Evolutionary conservation across 495 filamentous ascomycete genomes (phyloP), one percentile per base, ranked within the genome.

Genomic region (Aspergillus campestris): DNA sequence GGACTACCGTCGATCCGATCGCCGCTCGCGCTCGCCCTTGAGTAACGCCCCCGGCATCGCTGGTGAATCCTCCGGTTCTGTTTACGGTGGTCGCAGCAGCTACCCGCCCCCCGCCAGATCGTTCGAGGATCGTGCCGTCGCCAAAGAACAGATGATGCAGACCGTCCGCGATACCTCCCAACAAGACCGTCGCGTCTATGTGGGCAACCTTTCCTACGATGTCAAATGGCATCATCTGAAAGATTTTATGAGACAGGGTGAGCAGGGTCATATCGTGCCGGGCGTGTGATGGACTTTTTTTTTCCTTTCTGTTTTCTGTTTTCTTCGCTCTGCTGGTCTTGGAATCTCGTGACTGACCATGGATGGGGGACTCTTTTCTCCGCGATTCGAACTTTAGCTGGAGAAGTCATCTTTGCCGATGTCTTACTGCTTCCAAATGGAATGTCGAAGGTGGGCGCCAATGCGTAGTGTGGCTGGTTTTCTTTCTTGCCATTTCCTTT

Each of bases 401-500:
- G 92, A 79, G 92, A 97, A 66, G 94, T 97, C 72, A 82, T 97
- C 74, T 98, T 94, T 73, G 92, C 92, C 81, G 92, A 98, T 80
- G 91, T 98, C 62, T 84, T 98, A 70, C 79, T 95, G 70, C 89
- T 98, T 89, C 94, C 94, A 64, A 98, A 98, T 82, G 92, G 92
- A 89, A 98, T 98, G 92, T 96, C 91, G 87, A 98, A 98, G 94
- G 92, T 96, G 89, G 88, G 89, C 87, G 82, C 81, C 82, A 87
- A 88, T 80, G 79, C 82, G 80, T 89, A 82, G 80, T 80, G 79
- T 82, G 86, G 81, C 80, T 88, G 84, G 82, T 79, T 82, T 53
- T 59, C 59, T 66, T 62, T 57, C 49, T 54, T 37, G 48, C 58
- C 42, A 53, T 73, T 80, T 72, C 71, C 71, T 73, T 77, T 76